Conservation (phyloP, 1,284 basidiomycete genomes). For the Pterula multifida region DNA sequence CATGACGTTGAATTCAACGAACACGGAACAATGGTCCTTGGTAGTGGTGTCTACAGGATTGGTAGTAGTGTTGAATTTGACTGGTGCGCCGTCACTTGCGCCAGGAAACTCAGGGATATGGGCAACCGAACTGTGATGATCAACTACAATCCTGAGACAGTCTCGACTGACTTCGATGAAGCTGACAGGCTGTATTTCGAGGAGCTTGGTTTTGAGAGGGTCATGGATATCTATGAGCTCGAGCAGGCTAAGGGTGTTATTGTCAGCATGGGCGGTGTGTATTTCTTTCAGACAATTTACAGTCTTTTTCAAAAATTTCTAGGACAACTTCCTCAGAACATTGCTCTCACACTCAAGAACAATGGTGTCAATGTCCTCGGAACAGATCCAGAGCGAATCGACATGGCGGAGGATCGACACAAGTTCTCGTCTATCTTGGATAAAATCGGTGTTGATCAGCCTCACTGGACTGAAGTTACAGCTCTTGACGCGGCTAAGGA, state of each 20-base stretch:
- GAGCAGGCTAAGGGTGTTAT: conserved; percentile 90
- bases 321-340: conserved; percentile 97
- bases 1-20: conserved; percentile 97
- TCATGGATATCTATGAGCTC: conserved; percentile 99
- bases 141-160: conserved; percentile 99
- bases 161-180: conserved; percentile 99
- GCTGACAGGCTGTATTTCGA: conserved; percentile 98
- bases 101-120: conserved; percentile 82
- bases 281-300: conserved; percentile 7
- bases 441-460: conserved; percentile 92
- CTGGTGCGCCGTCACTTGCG: conserved; percentile 99
- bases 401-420: conserved; percentile 97
- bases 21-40: conserved; percentile 98
- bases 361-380: conserved; percentile 89
- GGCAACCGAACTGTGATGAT: conserved; percentile 97
- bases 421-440: conserved; percentile 98
- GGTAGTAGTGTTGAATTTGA: conserved; percentile 99
- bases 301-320: conserved; percentile 3
- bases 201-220: conserved; percentile 93
- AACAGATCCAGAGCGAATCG: conserved; percentile 92
- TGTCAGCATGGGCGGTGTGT: conserved; percentile 88
- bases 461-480: conserved; percentile 90
- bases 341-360: conserved; percentile 90
- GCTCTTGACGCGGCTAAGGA: conserved; percentile 84
- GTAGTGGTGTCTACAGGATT: conserved; percentile 96